Evolutionary conservation across 2,329 filamentous ascomycete species (phyloP).

Genomic region (Pseudocercospora ulei): DNA sequence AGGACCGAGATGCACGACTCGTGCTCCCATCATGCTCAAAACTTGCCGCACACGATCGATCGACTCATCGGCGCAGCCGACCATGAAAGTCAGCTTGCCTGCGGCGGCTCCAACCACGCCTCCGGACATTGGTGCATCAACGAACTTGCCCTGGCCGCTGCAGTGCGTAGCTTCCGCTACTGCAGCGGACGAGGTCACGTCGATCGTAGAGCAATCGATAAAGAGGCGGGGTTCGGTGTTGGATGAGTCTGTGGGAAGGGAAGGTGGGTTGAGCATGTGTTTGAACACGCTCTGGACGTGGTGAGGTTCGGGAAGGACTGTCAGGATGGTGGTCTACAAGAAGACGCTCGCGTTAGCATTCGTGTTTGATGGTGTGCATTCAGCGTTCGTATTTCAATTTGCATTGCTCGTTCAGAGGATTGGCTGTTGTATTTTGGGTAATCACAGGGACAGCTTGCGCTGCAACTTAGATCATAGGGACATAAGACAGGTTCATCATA

Average conservation of each 20-base stretch:
- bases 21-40: slow-evolving; percentile 73
- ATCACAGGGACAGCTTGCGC: slow-evolving; percentile 51
- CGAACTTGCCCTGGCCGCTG: slow-evolving; percentile 62
- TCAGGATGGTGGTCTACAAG: slow-evolving; percentile 71
- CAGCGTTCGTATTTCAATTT: background rate
- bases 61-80: slow-evolving; percentile 57
- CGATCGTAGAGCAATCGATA: slow-evolving; percentile 95
- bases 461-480: slow-evolving; percentile 63
- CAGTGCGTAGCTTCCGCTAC: slow-evolving; percentile 62
- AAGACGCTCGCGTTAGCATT: slow-evolving; percentile 2
- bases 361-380: background rate
- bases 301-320: slow-evolving; percentile 76
- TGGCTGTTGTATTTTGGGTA: slow-evolving; percentile 55
- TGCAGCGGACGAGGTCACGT: slow-evolving; percentile 70
- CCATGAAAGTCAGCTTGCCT: slow-evolving; percentile 90
- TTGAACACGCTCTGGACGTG: slow-evolving; percentile 79
- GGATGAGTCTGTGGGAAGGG: slow-evolving; percentile 43
- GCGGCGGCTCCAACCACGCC: slow-evolving; percentile 84
- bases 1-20: slow-evolving; percentile 72
- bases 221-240: slow-evolving; percentile 58
- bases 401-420: slow-evolving; percentile 53
- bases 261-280: slow-evolving; percentile 56
- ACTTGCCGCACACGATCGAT: slow-evolving; percentile 58
- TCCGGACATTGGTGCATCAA: slow-evolving; percentile 95
- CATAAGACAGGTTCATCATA: slow-evolving; percentile 20